These are phyloP conservation scores for Nicotiana tomentosiformis DNA, from an alignment of 257 asterid species.

Conservation along the genomic window DNA sequence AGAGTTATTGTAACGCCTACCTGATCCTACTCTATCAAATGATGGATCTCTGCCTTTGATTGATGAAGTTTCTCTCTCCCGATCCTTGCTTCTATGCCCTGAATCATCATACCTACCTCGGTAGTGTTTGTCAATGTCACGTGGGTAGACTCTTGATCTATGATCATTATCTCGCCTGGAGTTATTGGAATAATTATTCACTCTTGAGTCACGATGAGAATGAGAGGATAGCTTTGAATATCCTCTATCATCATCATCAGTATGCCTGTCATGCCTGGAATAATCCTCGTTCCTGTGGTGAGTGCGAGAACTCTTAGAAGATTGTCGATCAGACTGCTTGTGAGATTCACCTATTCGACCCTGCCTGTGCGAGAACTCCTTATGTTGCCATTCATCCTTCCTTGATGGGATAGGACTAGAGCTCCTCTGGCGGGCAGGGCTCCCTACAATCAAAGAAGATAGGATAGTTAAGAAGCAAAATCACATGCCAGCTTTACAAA, in stretches of 20 bases:
- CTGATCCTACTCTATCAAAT: slow-evolving; percentile 53
- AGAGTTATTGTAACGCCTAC: slow-evolving; percentile 38
- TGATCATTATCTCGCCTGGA: slow-evolving; percentile 46
- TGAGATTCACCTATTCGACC: slow-evolving; percentile 48
- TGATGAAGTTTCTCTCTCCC: slow-evolving; percentile 22
- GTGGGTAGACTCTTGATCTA: slow-evolving; percentile 43
- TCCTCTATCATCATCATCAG: slow-evolving; percentile 60
- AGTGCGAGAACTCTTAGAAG: slow-evolving; percentile 41
- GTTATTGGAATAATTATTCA: slow-evolving; percentile 25
- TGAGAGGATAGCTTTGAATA: slow-evolving; percentile 54
- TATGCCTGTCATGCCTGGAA: slow-evolving; percentile 48
- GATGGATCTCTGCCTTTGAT: slow-evolving; percentile 29
- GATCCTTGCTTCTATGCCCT: slow-evolving; percentile 42
- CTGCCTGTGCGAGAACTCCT: slow-evolving; percentile 18
- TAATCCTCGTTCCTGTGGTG: slow-evolving; percentile 49
- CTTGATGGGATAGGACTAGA: slow-evolving; percentile 49
- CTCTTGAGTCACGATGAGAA: slow-evolving; percentile 48
- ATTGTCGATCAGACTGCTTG: slow-evolving; percentile 51
- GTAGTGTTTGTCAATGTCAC: slow-evolving; percentile 38
- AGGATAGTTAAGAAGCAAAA: slow-evolving; percentile 8
- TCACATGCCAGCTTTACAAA: not conserved
- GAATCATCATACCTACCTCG: slow-evolving; percentile 43
- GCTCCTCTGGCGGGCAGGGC: slow-evolving; percentile 46
- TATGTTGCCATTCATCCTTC: slow-evolving; percentile 43
- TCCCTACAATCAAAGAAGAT: slow-evolving; percentile 54